phyloP scores from a whole-genome alignment of 164 flowering plant genomes.

The Vitis labrusca region DNA sequence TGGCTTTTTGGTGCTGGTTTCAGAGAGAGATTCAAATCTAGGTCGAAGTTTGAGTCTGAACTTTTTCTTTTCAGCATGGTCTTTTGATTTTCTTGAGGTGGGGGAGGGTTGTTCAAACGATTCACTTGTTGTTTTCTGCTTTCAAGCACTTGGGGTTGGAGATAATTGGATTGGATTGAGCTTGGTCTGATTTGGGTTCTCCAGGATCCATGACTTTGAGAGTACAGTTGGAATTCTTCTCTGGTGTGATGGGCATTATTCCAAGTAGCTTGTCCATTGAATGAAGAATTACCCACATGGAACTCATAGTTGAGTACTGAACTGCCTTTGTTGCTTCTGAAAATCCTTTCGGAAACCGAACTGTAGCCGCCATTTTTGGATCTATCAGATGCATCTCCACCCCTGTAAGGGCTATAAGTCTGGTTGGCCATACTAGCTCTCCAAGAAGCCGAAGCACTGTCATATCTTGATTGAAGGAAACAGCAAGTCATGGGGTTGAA shows the following conservation, averaged over 20 bases:
- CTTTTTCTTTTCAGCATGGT: constrained; percentile 13
- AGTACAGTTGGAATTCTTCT: neutral
- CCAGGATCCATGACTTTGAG: neutral
- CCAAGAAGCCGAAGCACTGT: constrained; percentile 17
- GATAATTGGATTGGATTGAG: neutral
- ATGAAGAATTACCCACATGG: neutral
- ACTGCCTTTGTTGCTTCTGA: constrained; percentile 5
- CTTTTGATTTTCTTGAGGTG: neutral
- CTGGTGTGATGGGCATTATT: neutral
- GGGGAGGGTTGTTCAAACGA: neutral
- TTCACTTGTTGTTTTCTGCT: neutral
- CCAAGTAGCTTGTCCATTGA: neutral
- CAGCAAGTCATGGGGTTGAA: neutral
- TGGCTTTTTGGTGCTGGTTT: constrained; percentile 6
- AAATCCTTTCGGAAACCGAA: constrained; percentile 4
- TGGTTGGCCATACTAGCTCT: neutral
- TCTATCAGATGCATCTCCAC: neutral
- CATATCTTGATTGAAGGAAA: constrained; percentile 8
- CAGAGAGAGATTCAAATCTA: constrained; percentile 38
- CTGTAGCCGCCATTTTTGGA: constrained; percentile 1
- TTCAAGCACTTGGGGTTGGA: neutral
- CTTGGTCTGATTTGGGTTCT: neutral
- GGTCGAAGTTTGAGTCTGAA: constrained; percentile 8
- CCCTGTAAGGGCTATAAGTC: constrained; percentile 4
- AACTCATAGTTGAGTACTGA: neutral